Conservation (phyloP, 768 basidiomycete genomes). For the Phanerodontia chrysosporium region DNA sequence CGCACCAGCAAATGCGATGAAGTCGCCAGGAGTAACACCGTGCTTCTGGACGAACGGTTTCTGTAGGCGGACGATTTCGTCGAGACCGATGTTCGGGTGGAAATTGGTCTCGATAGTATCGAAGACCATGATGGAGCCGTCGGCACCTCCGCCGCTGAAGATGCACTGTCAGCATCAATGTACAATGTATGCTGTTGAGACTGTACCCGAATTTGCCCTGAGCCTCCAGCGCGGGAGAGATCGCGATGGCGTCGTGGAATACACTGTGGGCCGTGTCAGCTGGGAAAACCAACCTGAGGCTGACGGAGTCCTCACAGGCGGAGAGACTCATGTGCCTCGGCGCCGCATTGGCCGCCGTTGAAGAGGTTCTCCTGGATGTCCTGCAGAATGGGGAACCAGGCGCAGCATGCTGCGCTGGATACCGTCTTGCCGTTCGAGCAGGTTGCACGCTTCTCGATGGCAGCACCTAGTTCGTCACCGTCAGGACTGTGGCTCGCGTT, state of each 20-base stretch:
- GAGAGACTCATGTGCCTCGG: constrained; percentile 25
- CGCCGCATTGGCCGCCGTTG: constrained; percentile 24
- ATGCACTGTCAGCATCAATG: neutral
- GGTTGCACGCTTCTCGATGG: constrained; percentile 15
- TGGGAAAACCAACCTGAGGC: neutral
- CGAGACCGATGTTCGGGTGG: constrained; percentile 39
- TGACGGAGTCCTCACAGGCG: constrained; percentile 10
- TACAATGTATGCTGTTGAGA: neutral
- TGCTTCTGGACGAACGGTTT: constrained; percentile 32
- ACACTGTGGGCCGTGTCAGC: neutral
- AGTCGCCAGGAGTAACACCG: constrained; percentile 39
- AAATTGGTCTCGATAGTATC: constrained; percentile 37
- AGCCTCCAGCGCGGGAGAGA: constrained; percentile 4
- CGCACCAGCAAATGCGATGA: constrained; percentile 45
- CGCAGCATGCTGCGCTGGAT: constrained; percentile 26
- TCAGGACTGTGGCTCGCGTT: too few species aligned
- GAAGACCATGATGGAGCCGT: constrained; percentile 49
- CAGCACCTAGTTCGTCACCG: neutral
- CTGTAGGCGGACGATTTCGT: constrained; percentile 29
- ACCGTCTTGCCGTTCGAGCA: constrained; percentile 28
- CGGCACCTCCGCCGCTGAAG: constrained; percentile 29
- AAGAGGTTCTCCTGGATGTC: constrained; percentile 25
- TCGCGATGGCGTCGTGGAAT: constrained; percentile 23
- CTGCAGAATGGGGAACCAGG: constrained; percentile 26
- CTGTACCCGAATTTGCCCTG: constrained; percentile 1